phyloP scores from a whole-genome alignment of 2,329 filamentous ascomycete genomes.

The Penicillium sp. region DNA sequence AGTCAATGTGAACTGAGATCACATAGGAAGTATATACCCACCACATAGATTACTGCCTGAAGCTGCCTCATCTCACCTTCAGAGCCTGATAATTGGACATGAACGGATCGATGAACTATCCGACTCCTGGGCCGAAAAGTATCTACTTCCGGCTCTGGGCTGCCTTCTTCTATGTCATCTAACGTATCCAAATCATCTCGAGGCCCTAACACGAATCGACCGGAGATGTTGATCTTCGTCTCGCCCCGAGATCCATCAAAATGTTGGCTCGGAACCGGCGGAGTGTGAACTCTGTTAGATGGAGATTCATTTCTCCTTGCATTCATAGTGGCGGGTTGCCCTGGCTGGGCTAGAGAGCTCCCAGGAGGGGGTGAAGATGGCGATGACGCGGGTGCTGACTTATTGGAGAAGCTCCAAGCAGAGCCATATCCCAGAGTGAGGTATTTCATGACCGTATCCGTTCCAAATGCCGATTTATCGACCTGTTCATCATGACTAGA shows the following conservation, averaged over 20 bases:
- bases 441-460: constrained; percentile 53
- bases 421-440: constrained; percentile 54
- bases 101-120: constrained; percentile 41
- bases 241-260: neutral
- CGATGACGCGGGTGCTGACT: constrained; percentile 29
- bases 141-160: constrained; percentile 22
- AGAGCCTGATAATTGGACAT: constrained; percentile 33
- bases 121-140: constrained; percentile 28
- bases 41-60: constrained; percentile 47
- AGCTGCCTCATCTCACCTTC: constrained; percentile 29
- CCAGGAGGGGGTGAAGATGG: constrained; percentile 30
- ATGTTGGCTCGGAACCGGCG: neutral
- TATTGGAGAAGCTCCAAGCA: constrained; percentile 47
- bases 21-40: constrained; percentile 23
- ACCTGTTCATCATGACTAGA: constrained; percentile 22
- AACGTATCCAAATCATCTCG: constrained; percentile 43
- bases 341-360: constrained; percentile 7
- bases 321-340: constrained; percentile 10
- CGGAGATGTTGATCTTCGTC: constrained; percentile 1
- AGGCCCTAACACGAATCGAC: constrained; percentile 25
- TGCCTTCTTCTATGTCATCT: constrained; percentile 34
- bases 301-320: constrained; percentile 1
- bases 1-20: neutral
- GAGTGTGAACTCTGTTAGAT: neutral
- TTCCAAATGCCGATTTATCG: constrained; percentile 37